Evolutionary conservation across 106 monocot genomes (phyloP).

Genomic region (Dendrobium chrysotoxum): DNA sequence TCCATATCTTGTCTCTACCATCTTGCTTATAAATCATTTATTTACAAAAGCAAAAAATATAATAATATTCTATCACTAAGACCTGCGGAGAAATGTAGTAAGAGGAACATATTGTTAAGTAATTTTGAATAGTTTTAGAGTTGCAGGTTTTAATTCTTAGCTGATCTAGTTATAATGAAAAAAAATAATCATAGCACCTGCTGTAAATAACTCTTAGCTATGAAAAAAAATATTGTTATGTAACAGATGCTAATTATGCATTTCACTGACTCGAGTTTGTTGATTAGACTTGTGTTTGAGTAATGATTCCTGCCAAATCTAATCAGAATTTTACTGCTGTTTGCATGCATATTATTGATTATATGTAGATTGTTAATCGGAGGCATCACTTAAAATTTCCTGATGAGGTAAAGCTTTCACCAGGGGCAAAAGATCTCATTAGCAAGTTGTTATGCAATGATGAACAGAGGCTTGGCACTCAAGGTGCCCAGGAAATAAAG

Average conservation of each 20-base stretch:
- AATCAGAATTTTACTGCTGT: not conserved
- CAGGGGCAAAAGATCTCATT: slow-evolving; percentile 95
- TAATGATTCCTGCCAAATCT: not conserved
- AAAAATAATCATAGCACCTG: not conserved
- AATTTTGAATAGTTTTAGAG: not conserved
- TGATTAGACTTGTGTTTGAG: not conserved
- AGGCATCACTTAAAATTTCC: slow-evolving; percentile 94
- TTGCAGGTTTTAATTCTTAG: not conserved
- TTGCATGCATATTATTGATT: not conserved
- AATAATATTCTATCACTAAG: not conserved
- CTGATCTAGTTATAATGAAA: not conserved
- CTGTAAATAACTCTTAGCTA: too few relatives aligned
- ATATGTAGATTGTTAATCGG: slow-evolving; percentile 91
- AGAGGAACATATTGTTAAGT: not conserved
- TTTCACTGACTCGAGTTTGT: not conserved
- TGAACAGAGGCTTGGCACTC: slow-evolving; percentile 90
- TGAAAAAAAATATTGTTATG: too few relatives aligned
- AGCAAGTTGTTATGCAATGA: slow-evolving; percentile 86
- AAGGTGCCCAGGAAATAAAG: slow-evolving; percentile 94
- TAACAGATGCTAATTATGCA: not conserved
- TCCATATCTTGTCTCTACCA: not conserved
- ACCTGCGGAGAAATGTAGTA: not conserved
- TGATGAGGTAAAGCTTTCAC: slow-evolving; percentile 90
- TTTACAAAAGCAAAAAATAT: not conserved
- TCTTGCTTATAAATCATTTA: not conserved